Percentiles rank a stretch among this genome's conserved stretches.
phyloP scores from a whole-genome alignment of 2,329 filamentous ascomycete genomes.

The Talaromyces sp. region DNA sequence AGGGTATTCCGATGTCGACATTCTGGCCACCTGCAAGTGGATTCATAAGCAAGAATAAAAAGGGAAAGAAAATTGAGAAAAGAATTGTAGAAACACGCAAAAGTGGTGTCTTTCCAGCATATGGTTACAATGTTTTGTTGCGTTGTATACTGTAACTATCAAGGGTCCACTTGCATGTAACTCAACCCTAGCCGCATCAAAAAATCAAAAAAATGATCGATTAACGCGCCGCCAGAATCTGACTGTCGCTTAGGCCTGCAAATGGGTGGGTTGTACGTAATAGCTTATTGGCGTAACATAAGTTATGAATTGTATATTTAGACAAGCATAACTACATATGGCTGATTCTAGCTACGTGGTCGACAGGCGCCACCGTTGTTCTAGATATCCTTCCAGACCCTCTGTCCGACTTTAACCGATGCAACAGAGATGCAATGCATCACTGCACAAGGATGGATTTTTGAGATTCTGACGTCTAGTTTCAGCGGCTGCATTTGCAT shows the following conservation, averaged over 20 bases:
- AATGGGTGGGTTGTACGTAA: not conserved
- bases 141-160: not conserved
- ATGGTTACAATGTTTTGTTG: conserved; percentile 14
- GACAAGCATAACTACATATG: too few species aligned
- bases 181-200: not conserved
- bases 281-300: not conserved
- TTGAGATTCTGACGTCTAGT: not conserved
- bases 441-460: not conserved
- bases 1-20: not conserved
- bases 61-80: not conserved
- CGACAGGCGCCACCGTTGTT: not conserved
- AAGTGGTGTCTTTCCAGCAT: not conserved
- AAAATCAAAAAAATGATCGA: not conserved
- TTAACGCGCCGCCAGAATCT: not conserved
- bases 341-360: not conserved
- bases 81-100: too few species aligned
- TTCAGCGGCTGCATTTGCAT: not conserved
- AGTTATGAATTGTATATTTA: too few species aligned
- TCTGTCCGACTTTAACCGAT: not conserved
- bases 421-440: conserved; percentile 1
- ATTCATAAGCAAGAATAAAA: not conserved
- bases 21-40: not conserved
- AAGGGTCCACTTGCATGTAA: conserved; percentile 8
- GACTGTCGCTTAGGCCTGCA: not conserved
- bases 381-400: not conserved